phyloP scores from a whole-genome alignment of 1,284 basidiomycete genomes.

The Takashimella tepidaria region DNA sequence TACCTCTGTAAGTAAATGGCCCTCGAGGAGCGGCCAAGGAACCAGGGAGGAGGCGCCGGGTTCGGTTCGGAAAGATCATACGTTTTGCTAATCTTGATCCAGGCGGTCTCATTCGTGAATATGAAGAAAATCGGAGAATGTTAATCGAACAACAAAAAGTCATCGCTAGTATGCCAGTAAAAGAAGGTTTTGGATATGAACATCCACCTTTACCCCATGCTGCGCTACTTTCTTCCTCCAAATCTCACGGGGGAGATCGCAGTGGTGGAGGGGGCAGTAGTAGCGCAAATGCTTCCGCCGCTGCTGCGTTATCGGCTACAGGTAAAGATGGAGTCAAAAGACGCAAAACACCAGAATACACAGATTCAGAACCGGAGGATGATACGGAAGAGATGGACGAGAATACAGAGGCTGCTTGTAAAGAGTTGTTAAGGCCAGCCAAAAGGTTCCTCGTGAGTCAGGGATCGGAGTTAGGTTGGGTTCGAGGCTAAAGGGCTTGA shows the following conservation, averaged over 20 bases:
- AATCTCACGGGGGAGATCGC: background rate
- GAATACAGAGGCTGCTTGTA: conserved; percentile 59
- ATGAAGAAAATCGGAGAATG: conserved; percentile 83
- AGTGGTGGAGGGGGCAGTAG: background rate
- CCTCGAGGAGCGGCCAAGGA: too few species aligned
- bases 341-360: conserved; percentile 83
- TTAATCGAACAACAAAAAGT: conserved; percentile 50
- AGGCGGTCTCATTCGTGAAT: conserved; percentile 74
- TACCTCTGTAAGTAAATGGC: conserved; percentile 62
- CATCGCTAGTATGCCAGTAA: conserved; percentile 51
- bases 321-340: conserved; percentile 66
- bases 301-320: conserved; percentile 2
- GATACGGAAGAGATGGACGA: conserved; percentile 93
- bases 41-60: too few species aligned
- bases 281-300: background rate
- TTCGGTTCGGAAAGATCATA: too few species aligned
- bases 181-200: conserved; percentile 43
- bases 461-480: background rate
- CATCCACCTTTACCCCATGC: conserved; percentile 24
- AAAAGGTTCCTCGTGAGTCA: conserved; percentile 83
- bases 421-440: conserved; percentile 92
- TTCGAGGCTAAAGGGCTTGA: too few species aligned
- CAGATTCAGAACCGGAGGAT: conserved; percentile 75
- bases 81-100: background rate
- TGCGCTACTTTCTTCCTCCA: background rate